Conservation (phyloP, 345 rosid species). For the Mercurialis annua region DNA sequence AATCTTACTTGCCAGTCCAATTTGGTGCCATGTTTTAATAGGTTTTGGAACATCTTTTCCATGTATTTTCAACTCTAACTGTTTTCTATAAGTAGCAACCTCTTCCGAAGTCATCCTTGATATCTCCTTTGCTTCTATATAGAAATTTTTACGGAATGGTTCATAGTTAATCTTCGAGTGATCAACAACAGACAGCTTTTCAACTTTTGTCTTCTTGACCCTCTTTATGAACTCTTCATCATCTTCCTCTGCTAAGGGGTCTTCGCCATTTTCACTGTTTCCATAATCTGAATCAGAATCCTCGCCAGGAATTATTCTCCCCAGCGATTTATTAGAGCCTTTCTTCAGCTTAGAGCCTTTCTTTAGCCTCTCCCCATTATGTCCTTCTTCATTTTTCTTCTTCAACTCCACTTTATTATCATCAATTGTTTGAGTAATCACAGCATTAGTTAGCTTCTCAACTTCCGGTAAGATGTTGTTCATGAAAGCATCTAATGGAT, state of each 20-base stretch:
- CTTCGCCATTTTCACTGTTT: conserved; percentile 60
- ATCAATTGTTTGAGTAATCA: conserved; percentile 28
- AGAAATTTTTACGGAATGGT: conserved; percentile 80
- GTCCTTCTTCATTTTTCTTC: conserved; percentile 32
- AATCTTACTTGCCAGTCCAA: conserved; percentile 78
- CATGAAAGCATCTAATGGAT: conserved; percentile 97
- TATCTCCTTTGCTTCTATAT: conserved; percentile 86
- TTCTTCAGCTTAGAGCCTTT: conserved; percentile 56
- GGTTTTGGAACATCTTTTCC: conserved; percentile 96
- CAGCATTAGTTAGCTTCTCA: conserved; percentile 56
- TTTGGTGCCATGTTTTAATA: conserved; percentile 90
- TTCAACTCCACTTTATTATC: conserved; percentile 27
- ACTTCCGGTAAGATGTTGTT: conserved; percentile 92
- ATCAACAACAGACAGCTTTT: conserved; percentile 83
- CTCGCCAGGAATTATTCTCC: conserved; percentile 95
- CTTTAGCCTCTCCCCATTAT: conserved; percentile 46
- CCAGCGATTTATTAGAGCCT: conserved; percentile 59
- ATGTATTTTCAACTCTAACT: conserved; percentile 82
- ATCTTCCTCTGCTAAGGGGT: conserved; percentile 71
- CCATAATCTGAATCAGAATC: conserved; percentile 82
- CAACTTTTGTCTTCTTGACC: conserved; percentile 97
- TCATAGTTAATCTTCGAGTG: conserved; percentile 85
- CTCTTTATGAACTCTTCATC: conserved; percentile 98
- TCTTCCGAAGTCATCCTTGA: conserved; percentile 78
- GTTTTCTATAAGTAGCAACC: conserved; percentile 73